phyloP scores from a whole-genome alignment of 345 rosid species.

The Lepidium didymum region DNA sequence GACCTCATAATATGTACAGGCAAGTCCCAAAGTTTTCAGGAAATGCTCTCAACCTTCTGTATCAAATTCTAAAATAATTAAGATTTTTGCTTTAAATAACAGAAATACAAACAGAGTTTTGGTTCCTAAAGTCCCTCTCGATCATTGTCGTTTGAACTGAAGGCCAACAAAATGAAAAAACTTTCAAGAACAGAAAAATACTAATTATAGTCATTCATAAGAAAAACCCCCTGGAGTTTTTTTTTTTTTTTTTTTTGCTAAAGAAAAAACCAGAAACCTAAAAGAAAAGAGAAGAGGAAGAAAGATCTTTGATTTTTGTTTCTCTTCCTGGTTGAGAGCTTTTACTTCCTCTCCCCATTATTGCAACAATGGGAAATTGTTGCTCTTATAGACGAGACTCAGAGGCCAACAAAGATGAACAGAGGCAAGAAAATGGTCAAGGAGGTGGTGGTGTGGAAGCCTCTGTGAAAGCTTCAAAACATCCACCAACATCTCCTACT shows the following conservation, averaged over 20 bases:
- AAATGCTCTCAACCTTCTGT: conserved; percentile 26
- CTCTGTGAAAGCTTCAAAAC: conserved; percentile 3
- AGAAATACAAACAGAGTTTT: conserved; percentile 5
- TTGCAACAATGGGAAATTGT: conserved; percentile 60
- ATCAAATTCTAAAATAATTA: conserved; percentile 10
- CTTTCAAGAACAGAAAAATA: conserved; percentile 15
- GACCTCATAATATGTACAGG: neutral
- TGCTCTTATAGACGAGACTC: conserved; percentile 49
- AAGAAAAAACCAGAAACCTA: conserved; percentile 25
- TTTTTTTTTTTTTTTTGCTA: no score
- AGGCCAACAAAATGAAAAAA: conserved; percentile 6
- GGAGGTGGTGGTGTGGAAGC: neutral
- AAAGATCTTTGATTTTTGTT: neutral
- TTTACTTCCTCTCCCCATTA: conserved; percentile 26
- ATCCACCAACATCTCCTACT: conserved; percentile 27
- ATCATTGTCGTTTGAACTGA: conserved; percentile 8
- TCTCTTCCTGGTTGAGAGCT: conserved; percentile 11
- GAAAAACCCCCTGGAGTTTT: conserved; percentile 3
- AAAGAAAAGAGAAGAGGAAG: conserved; percentile 17
- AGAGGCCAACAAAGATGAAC: conserved; percentile 25
- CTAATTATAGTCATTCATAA: conserved; percentile 17
- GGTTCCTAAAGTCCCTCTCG: conserved; percentile 23
- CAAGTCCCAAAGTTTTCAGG: neutral
- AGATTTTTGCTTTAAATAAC: conserved; percentile 15
- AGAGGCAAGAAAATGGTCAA: conserved; percentile 25